These are phyloP conservation scores for Lachnellula arida DNA, from an alignment of 2,329 filamentous ascomycete species.

Conservation along the genomic window DNA sequence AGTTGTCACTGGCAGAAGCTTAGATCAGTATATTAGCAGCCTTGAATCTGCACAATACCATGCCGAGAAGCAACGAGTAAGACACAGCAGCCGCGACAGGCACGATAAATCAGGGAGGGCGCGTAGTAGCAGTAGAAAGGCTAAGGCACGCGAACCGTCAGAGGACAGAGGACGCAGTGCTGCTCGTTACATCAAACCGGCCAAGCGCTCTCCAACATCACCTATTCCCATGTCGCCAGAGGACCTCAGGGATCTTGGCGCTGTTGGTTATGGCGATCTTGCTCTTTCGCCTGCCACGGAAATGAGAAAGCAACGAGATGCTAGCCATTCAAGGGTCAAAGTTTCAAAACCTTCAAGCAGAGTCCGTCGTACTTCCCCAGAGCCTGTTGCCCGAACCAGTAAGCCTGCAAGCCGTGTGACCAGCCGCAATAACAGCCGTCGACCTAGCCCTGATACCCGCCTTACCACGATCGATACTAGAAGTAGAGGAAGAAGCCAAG, in stretches of 20 bases:
- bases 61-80: slow-evolving; percentile 45
- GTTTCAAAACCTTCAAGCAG: slow-evolving; percentile 33
- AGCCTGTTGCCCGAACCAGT: slow-evolving; percentile 20
- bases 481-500: slow-evolving; percentile 57
- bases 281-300: slow-evolving; percentile 21
- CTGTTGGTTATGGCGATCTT: slow-evolving; percentile 31
- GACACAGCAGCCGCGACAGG: slow-evolving; percentile 47
- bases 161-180: slow-evolving; percentile 65
- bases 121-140: slow-evolving; percentile 46
- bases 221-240: slow-evolving; percentile 93
- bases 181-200: slow-evolving; percentile 64
- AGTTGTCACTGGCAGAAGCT: slow-evolving; percentile 58
- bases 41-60: slow-evolving; percentile 71
- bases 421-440: slow-evolving; percentile 39
- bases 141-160: slow-evolving; percentile 55
- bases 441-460: slow-evolving; percentile 33
- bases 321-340: slow-evolving; percentile 29
- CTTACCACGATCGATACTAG: slow-evolving; percentile 37
- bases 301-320: slow-evolving; percentile 19
- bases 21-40: slow-evolving; percentile 83
- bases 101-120: slow-evolving; percentile 36
- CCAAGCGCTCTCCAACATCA: slow-evolving; percentile 85
- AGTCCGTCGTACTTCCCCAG: slow-evolving; percentile 26
- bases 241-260: slow-evolving; percentile 62
- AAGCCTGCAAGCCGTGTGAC: slow-evolving; percentile 29